Percentiles rank a stretch among this genome's conserved stretches.
Conservation (phyloP, 2,329 filamentous ascomycete genomes). For the Furcasterigmium furcatum region DNA sequence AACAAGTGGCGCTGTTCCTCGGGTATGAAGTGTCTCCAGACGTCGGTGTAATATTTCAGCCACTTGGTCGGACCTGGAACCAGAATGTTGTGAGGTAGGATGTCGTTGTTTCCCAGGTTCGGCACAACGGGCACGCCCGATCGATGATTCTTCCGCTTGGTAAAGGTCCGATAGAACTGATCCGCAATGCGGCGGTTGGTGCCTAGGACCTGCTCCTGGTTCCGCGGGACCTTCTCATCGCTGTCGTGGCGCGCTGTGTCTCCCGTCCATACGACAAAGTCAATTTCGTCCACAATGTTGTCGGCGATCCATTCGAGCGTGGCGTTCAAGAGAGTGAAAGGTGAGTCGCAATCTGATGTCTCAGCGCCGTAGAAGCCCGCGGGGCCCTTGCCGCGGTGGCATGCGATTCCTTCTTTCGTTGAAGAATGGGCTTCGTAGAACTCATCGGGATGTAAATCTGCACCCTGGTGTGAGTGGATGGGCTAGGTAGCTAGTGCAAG, state of each 20-base stretch:
- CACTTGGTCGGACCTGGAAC: constrained; percentile 81
- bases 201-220: constrained; percentile 68
- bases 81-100: constrained; percentile 95
- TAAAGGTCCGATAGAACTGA: constrained; percentile 74
- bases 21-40: constrained; percentile 87
- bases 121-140: constrained; percentile 79
- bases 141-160: constrained; percentile 48
- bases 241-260: constrained; percentile 89
- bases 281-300: constrained; percentile 73
- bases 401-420: constrained; percentile 64
- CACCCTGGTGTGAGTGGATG: constrained; percentile 1
- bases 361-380: constrained; percentile 83
- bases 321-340: constrained; percentile 74
- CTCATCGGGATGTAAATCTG: constrained; percentile 89
- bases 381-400: constrained; percentile 73
- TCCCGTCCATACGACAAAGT: constrained; percentile 92
- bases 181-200: constrained; percentile 74
- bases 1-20: constrained; percentile 91
- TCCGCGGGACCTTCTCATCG: constrained; percentile 77
- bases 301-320: constrained; percentile 86
- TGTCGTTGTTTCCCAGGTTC: constrained; percentile 95
- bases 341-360: constrained; percentile 85
- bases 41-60: constrained; percentile 70
- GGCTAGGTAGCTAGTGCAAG: too few relatives aligned
- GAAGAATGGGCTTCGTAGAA: constrained; percentile 80